Evolutionary conservation across 345 rosid species (phyloP).

Genomic region (Citrus sinensis): DNA sequence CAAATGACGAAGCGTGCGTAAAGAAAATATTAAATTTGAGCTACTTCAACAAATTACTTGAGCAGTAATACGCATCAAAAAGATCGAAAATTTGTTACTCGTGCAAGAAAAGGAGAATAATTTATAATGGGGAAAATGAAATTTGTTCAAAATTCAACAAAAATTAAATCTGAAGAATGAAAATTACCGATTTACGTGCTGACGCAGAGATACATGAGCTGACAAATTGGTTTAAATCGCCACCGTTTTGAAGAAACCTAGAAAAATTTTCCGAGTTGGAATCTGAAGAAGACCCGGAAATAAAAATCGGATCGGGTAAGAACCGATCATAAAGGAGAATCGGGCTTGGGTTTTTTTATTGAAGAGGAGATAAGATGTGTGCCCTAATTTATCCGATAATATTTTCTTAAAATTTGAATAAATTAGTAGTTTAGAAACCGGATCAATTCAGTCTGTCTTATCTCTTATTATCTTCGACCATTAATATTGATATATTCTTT

Average conservation of each 20-base stretch:
- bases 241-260: neutral
- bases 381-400: too few relatives aligned
- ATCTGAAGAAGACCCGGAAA: neutral
- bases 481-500: too few relatives aligned
- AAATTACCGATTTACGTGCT: neutral
- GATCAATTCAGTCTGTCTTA: too few relatives aligned
- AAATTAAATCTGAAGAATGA: neutral
- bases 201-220: neutral
- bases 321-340: neutral
- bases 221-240: neutral
- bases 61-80: neutral
- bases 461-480: too few relatives aligned
- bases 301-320: neutral
- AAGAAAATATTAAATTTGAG: neutral
- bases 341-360: too few relatives aligned
- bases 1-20: neutral
- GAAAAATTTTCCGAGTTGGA: neutral
- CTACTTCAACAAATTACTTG: neutral
- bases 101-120: too few relatives aligned
- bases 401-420: too few relatives aligned
- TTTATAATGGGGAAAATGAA: neutral
- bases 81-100: too few relatives aligned
- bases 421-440: too few relatives aligned
- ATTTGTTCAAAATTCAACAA: neutral
- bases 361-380: too few relatives aligned